Evolutionary conservation across 164 flowering plant species (phyloP).

Genomic region (Nymphaea thermarum): DNA sequence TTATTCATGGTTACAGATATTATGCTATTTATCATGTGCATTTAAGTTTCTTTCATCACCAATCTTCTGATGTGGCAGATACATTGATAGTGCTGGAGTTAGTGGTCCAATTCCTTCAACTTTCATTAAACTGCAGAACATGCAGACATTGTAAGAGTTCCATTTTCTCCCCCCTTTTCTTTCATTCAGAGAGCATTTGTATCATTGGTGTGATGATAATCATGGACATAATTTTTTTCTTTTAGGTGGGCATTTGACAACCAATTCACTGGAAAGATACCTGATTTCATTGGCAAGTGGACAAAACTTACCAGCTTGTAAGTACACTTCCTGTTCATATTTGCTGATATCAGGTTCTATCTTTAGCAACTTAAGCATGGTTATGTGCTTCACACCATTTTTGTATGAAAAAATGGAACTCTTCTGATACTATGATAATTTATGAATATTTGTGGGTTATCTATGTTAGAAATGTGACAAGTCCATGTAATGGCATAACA

Average conservation of each 20-base stretch:
- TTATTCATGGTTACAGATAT: too few relatives aligned
- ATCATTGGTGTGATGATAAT: background rate
- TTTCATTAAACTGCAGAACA: slow-evolving; percentile 14
- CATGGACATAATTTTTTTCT: background rate
- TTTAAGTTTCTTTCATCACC: too few relatives aligned
- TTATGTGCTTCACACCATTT: background rate
- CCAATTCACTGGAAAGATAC: slow-evolving; percentile 5
- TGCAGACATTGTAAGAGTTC: slow-evolving; percentile 20
- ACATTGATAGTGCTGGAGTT: slow-evolving; percentile 26
- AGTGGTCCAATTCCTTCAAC: slow-evolving; percentile 33
- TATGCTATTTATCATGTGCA: too few relatives aligned
- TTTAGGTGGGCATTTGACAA: slow-evolving; percentile 8
- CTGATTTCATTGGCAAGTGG: slow-evolving; percentile 9
- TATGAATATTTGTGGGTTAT: too few relatives aligned
- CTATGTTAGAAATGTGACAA: too few relatives aligned
- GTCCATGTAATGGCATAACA: too few relatives aligned
- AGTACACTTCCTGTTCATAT: background rate
- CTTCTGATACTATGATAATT: background rate
- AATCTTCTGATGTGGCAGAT: slow-evolving; percentile 8
- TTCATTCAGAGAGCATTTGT: background rate
- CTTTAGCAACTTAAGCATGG: too few relatives aligned
- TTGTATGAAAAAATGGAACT: background rate
- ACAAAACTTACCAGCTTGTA: slow-evolving; percentile 5
- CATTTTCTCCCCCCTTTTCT: background rate
- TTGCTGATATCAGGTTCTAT: too few relatives aligned